phyloP scores from a whole-genome alignment of 179 eudicot genomes.

The Camellia oleifera region DNA sequence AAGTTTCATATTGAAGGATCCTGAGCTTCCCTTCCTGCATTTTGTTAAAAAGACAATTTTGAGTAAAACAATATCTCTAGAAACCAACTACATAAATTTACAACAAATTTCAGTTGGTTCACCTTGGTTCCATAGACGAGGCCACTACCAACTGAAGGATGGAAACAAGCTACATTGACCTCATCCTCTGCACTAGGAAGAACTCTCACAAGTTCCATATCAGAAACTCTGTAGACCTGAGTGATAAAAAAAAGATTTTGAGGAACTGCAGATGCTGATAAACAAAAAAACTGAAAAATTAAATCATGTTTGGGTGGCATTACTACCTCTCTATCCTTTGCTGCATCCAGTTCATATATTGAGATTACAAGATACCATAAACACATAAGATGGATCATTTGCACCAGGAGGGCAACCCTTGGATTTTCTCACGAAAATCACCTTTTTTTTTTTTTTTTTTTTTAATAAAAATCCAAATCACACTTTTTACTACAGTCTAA shows the following conservation, averaged over 20 bases:
- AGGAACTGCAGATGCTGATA: not conserved
- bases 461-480: not conserved
- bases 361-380: not conserved
- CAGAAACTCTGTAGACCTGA: slow-evolving; percentile 65
- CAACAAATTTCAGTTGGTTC: not conserved
- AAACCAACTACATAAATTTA: not conserved
- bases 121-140: slow-evolving; percentile 95
- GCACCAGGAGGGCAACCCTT: not conserved
- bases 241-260: not conserved
- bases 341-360: not conserved
- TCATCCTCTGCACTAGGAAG: slow-evolving; percentile 96
- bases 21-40: slow-evolving; percentile 97
- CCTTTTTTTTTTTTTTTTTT: not conserved
- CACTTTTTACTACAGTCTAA: not conserved
- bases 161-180: slow-evolving; percentile 93
- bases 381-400: not conserved
- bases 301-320: not conserved
- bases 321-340: not conserved
- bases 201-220: slow-evolving; percentile 88
- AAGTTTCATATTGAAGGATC: slow-evolving; percentile 72
- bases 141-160: slow-evolving; percentile 79
- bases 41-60: not conserved
- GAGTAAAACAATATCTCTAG: not conserved
- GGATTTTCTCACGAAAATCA: not conserved
- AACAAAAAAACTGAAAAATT: not conserved